Base-by-base conservation (phyloP, 179 eudicot species). In the Carnegiea gigantea region DNA sequence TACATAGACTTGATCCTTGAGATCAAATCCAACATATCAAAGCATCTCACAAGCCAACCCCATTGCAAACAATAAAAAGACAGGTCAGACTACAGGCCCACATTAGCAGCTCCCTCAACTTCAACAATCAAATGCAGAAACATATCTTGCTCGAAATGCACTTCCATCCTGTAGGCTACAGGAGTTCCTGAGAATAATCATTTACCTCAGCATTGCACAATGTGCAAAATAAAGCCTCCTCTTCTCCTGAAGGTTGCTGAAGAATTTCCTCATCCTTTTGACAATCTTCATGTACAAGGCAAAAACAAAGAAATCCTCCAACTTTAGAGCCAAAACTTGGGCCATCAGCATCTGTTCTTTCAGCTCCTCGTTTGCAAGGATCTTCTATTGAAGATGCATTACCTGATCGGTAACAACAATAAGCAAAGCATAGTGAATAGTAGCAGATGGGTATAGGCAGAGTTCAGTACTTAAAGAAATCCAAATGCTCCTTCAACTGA, bases 321-420 rank as follows among this genome's bases (percentile, higher is more conserved):
- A 85, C 65, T 76, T 78, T 78, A 64, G 86, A 71, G 77, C 88
- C 84, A 68, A 81, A 80, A 79, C 88, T 86, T 80, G 80, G 78
- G 78, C 84, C 76, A 77, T 85, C 48, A 59, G 80, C 70, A 76
- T 87, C 83, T 59, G 89, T 76, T 75, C 72, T 82, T 83, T 82
- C 91, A 83, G 44, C 54, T 51, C 82, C 93, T 43, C 70, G 73
- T 82, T 88, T 90, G 85, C 83, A 74, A 62, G 92, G 89, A 74
- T 87, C 97, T 75, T 86, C 96, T 79, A 76, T 53, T 60, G 92
- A 80, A 76, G 90, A 88, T 78, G 89, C 87, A 81, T 89, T 88
- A 51, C 92, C 93, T 90, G 77, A 68, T 82, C 77, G 78, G 73
- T 36, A 18, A 70, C 10, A 28, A 70, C 6, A 81, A 38, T 77